phyloP scores from a whole-genome alignment of 345 rosid species.

The Hevea brasiliensis region DNA sequence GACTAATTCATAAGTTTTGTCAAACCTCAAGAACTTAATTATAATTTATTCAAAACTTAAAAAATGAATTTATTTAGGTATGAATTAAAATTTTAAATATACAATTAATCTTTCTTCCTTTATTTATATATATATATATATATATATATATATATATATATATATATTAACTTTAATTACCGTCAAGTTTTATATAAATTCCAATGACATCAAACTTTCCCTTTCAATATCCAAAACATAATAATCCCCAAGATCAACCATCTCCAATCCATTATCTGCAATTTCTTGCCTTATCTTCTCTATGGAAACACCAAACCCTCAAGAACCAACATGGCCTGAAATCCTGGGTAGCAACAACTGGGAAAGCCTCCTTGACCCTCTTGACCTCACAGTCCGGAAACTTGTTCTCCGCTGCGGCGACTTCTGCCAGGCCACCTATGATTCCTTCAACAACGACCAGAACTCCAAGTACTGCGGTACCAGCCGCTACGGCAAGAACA shows the following conservation, averaged over 20 bases:
- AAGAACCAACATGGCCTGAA: conserved; percentile 55
- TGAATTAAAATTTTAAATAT: too few species aligned
- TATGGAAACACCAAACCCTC: conserved; percentile 37
- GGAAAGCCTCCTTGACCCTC: conserved; percentile 68
- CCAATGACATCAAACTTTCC: too few species aligned
- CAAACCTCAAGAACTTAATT: too few species aligned
- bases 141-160: too few species aligned
- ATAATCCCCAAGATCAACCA: not conserved
- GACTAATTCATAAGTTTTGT: too few species aligned
- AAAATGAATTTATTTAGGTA: too few species aligned
- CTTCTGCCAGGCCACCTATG: conserved; percentile 91
- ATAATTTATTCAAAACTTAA: too few species aligned
- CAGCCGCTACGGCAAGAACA: conserved; percentile 71
- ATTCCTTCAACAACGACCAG: conserved; percentile 78
- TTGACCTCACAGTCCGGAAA: conserved; percentile 61
- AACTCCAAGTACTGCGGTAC: conserved; percentile 86
- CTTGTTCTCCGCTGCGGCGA: conserved; percentile 85
- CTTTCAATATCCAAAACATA: not conserved
- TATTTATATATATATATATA: too few species aligned
- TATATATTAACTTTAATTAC: too few species aligned
- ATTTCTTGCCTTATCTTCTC: not conserved
- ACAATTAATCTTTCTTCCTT: too few species aligned
- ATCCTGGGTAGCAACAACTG: conserved; percentile 66
- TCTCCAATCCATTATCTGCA: not conserved
- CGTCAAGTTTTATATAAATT: too few species aligned